A percentile compares a stretch with the other conserved stretches of the same genome.
These are phyloP conservation scores for Candida sakaeoensis DNA, from an alignment of 805 yeast genomes.

Conservation along the genomic window DNA sequence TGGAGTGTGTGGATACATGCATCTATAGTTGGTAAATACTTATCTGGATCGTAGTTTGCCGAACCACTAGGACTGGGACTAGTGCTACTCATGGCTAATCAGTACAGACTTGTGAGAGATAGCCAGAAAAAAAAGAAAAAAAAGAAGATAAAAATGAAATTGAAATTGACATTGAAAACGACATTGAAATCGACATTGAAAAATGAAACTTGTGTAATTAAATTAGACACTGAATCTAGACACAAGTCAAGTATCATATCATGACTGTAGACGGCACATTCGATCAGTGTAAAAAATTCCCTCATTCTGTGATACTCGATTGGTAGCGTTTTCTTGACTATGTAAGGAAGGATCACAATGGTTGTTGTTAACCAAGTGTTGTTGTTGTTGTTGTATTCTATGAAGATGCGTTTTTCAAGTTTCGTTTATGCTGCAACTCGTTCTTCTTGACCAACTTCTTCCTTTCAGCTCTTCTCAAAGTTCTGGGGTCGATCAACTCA, in stretches of 20 bases:
- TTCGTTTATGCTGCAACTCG: slow-evolving; percentile 78
- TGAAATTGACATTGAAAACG: no score
- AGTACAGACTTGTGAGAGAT: neutral
- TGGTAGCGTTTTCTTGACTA: no score
- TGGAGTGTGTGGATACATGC: slow-evolving; percentile 45
- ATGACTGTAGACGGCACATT: no score
- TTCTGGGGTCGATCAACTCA: slow-evolving; percentile 84
- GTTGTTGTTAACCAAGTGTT: no score
- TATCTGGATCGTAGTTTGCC: slow-evolving; percentile 14
- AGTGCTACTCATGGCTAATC: neutral
- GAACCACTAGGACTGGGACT: neutral
- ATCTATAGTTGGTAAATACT: slow-evolving; percentile 62
- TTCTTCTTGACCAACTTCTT: slow-evolving; percentile 82
- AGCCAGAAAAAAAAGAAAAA: neutral
- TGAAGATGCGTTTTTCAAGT: slow-evolving; percentile 41
- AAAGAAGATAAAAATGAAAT: neutral
- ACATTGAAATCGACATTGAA: no score
- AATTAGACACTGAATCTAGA: no score
- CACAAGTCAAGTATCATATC: no score
- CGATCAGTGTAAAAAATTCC: no score
- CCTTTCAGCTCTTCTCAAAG: slow-evolving; percentile 76
- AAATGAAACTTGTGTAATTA: no score
- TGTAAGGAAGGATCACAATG: no score
- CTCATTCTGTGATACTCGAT: no score
- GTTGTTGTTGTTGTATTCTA: no score